Evolutionary conservation across 352 stramenopile genomes (phyloP).

Genomic region (Phytophthora pistaciae): DNA sequence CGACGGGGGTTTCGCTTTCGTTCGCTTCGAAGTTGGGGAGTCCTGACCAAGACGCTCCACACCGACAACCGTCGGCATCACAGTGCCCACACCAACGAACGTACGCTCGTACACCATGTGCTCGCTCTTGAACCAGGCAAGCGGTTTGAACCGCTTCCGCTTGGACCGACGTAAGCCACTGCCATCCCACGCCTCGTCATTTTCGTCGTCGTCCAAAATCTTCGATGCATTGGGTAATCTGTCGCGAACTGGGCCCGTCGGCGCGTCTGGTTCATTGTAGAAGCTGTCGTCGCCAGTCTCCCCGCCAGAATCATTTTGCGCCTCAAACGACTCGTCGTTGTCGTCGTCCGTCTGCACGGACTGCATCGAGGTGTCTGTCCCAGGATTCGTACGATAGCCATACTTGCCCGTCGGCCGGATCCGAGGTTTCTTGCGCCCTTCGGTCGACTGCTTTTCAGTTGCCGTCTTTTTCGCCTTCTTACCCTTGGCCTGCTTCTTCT

Average conservation of each 20-base stretch:
- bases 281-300: slow-evolving; percentile 70
- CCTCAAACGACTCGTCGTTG: slow-evolving; percentile 68
- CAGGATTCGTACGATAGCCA: slow-evolving; percentile 56
- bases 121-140: slow-evolving; percentile 92
- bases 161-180: slow-evolving; percentile 77
- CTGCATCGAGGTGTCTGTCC: slow-evolving; percentile 53
- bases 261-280: slow-evolving; percentile 42
- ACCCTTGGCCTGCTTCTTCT: slow-evolving; percentile 38
- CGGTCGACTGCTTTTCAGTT: slow-evolving; percentile 23
- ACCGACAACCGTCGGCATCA: slow-evolving; percentile 81
- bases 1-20: slow-evolving; percentile 45
- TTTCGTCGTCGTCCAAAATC: slow-evolving; percentile 40
- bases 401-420: slow-evolving; percentile 50
- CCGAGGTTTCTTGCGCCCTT: slow-evolving; percentile 38
- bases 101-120: slow-evolving; percentile 88
- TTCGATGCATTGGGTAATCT: slow-evolving; percentile 57
- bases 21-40: slow-evolving; percentile 58
- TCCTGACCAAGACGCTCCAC: slow-evolving; percentile 72
- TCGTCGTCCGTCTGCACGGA: slow-evolving; percentile 61
- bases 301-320: slow-evolving; percentile 49
- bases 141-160: slow-evolving; percentile 80
- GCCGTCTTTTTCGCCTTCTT: slow-evolving; percentile 40
- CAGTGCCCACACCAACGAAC: slow-evolving; percentile 80
- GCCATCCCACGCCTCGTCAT: slow-evolving; percentile 43
- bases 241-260: slow-evolving; percentile 49